These are phyloP conservation scores for Ophiocordyceps australis DNA, from an alignment of 2,329 filamentous ascomycete species.

Conservation along the genomic window DNA sequence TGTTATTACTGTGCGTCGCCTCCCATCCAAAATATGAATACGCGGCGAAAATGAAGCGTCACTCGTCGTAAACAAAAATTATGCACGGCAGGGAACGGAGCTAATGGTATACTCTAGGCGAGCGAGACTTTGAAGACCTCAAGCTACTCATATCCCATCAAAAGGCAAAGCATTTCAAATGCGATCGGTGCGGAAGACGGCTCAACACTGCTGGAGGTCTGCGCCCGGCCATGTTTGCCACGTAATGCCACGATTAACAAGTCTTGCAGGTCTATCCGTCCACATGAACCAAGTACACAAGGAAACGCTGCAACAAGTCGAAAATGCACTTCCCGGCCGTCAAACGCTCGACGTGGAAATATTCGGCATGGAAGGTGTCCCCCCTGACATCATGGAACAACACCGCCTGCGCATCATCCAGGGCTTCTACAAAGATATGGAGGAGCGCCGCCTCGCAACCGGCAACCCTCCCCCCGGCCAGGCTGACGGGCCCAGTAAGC, in stretches of 20 bases:
- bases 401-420: slow-evolving; percentile 77
- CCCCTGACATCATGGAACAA: slow-evolving; percentile 63
- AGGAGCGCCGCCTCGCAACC: slow-evolving; percentile 62
- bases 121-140: slow-evolving; percentile 93
- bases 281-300: slow-evolving; percentile 99
- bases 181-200: slow-evolving; percentile 71
- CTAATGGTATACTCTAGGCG: no score
- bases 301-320: slow-evolving; percentile 69
- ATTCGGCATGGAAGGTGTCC: slow-evolving; percentile 95
- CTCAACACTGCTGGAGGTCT: slow-evolving; percentile 88
- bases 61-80: no score
- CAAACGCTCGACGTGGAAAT: slow-evolving; percentile 83
- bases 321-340: slow-evolving; percentile 80
- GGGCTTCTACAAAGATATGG: slow-evolving; percentile 71
- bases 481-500: slow-evolving; percentile 43
- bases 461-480: slow-evolving; percentile 65
- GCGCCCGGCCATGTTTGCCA: background rate
- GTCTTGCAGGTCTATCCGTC: slow-evolving; percentile 59
- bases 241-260: background rate
- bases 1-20: slow-evolving; percentile 73
- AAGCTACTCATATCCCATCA: slow-evolving; percentile 96
- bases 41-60: no score
- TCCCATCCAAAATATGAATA: no score
- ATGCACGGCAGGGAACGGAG: no score
- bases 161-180: slow-evolving; percentile 99